These are phyloP conservation scores for Eimeria acervulina DNA, from an alignment of 169 alveolate species.

Conservation along the genomic window DNA sequence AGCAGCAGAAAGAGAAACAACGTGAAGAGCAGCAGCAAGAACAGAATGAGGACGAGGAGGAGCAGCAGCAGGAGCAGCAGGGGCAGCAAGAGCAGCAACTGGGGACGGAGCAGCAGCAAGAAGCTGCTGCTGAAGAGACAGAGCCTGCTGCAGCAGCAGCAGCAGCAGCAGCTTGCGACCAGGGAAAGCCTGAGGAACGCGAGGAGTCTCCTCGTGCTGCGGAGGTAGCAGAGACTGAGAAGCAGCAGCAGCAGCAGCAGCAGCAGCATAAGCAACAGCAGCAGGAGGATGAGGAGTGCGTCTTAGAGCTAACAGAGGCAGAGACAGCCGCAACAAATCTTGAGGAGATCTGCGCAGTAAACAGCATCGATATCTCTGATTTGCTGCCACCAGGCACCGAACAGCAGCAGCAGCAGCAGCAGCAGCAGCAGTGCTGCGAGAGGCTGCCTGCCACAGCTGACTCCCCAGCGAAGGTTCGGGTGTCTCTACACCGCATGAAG, in stretches of 20 bases:
- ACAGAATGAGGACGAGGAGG: no score
- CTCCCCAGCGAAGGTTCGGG: slow-evolving; percentile 34
- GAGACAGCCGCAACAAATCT: slow-evolving; percentile 34
- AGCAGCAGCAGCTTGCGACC: no score
- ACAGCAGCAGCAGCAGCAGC: slow-evolving; percentile 20
- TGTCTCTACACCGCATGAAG: slow-evolving; percentile 60
- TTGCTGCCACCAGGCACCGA: background rate
- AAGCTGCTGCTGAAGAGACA: no score
- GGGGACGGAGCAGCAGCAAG: no score
- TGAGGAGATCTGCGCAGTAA: background rate
- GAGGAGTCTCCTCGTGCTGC: background rate
- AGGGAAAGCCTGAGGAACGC: background rate
- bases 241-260: slow-evolving; percentile 15
- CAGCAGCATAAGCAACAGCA: slow-evolving; percentile 20
- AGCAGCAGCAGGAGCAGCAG: no score
- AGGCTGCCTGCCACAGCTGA: background rate
- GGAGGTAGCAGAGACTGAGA: background rate
- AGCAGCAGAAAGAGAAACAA: no score
- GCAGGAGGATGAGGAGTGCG: slow-evolving; percentile 28
- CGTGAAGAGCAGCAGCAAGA: no score
- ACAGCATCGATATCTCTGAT: background rate
- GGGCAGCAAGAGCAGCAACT: no score
- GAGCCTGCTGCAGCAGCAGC: no score
- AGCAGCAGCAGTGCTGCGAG: slow-evolving; percentile 5
- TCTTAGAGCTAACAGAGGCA: slow-evolving; percentile 38